These are phyloP conservation scores for Bocquillonia castaneifolia DNA, from an alignment of 441 rosid species.

Conservation along the genomic window DNA sequence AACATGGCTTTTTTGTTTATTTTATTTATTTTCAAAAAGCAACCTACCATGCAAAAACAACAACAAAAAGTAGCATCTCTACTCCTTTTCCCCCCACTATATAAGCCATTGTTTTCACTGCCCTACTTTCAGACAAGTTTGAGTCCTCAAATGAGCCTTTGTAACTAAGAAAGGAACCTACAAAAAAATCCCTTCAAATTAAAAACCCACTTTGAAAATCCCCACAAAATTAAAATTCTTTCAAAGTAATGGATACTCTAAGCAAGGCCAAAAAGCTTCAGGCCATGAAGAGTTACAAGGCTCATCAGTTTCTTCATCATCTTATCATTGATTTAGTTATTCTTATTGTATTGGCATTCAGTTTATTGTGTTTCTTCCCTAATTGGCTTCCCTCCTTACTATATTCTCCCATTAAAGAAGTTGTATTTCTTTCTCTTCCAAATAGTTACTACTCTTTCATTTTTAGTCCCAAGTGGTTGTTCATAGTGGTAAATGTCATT, in stretches of 20 bases:
- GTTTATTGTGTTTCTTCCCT: constrained; percentile 24
- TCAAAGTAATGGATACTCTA: constrained; percentile 26
- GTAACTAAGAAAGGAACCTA: neutral
- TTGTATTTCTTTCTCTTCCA: constrained; percentile 25
- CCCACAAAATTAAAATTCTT: neutral
- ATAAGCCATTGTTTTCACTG: constrained; percentile 26
- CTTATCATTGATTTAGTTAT: constrained; percentile 20
- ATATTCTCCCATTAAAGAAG: constrained; percentile 20
- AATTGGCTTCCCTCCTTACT: constrained; percentile 29
- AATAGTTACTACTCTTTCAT: constrained; percentile 27
- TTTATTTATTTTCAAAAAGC: too few relatives aligned
- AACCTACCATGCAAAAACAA: neutral
- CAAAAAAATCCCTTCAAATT: neutral
- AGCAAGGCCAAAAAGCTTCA: constrained; percentile 24
- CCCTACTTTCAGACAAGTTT: constrained; percentile 24
- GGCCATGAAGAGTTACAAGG: constrained; percentile 31
- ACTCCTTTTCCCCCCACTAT: constrained; percentile 28
- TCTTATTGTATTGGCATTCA: constrained; percentile 27
- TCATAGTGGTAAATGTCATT: constrained; percentile 47
- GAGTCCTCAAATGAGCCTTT: neutral
- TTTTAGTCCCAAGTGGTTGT: constrained; percentile 41
- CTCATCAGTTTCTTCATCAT: constrained; percentile 19
- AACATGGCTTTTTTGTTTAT: too few relatives aligned
- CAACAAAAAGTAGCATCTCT: constrained; percentile 18
- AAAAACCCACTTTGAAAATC: neutral